Evolutionary conservation across 805 yeast species (phyloP), one percentile per base, ranked within the genome.

Genomic region (Ogataea methanolica): DNA sequence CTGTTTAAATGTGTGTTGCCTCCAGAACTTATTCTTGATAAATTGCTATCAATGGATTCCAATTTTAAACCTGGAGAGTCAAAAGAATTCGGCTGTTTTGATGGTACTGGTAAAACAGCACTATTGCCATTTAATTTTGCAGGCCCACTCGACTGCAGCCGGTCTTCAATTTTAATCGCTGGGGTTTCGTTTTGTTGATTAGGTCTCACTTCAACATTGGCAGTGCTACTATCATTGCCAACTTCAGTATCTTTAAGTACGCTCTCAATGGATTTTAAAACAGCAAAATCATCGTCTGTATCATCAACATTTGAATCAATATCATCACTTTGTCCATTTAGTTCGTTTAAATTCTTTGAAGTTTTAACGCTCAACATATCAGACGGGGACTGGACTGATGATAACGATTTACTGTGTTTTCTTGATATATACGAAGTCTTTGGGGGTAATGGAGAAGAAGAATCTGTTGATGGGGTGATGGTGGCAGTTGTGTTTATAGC

Each of bases 361-460:
- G 48, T 46, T 37, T 49, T 45, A 44, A 67, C 70, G 42, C 70
- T 61, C 34, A 70, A 61, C 38, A 66, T 61, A 53, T 70, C 74
- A 6, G 70, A 66, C 7, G 70, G 72, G 33, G 70, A 67, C 46
- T 70, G 75, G n/a, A 73, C 71, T 29, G 75, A 75, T 7, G 79
- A 72, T 38, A 75, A 54, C 0, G 79, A 72, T 44, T 72, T 65
- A 41, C 69, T 67, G 62, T 66, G 75, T 50, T 65, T 61, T 49
- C 65, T 59, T 7, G 65, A 48, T 37, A 49, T 33, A 26, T 42
- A 48, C 3, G 56, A 34, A 15, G 43, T 22, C 14, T 42, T 47
- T 33, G 63, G 63, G 6, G 59, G 60, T 15, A 52, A 22, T 12
- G 41, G 34, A 36, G 36, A 36, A 26, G 34, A n/a, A 2, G 52